Percentiles rank a stretch among this genome's conserved stretches.
phyloP scores from a whole-genome alignment of 768 basidiomycete genomes.

The Tylopilus felleus region DNA sequence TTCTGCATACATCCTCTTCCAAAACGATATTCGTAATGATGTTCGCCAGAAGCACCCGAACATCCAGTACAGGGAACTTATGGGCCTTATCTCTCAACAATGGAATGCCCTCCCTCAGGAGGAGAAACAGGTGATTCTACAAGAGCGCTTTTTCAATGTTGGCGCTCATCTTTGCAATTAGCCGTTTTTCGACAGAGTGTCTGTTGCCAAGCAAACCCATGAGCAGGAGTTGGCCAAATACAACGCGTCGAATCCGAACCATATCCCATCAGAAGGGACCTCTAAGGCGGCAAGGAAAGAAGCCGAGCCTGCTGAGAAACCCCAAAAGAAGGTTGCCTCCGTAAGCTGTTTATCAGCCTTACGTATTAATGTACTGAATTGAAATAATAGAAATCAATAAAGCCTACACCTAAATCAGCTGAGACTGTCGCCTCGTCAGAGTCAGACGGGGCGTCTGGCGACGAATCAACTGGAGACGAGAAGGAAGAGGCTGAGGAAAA shows the following conservation, averaged over 20 bases:
- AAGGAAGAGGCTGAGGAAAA: slow-evolving; percentile 16
- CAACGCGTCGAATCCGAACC: slow-evolving; percentile 50
- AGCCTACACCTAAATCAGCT: slow-evolving; percentile 24
- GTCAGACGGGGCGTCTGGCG: slow-evolving; percentile 28
- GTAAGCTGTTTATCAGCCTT: slow-evolving; percentile 18
- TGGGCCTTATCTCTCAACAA: slow-evolving; percentile 64
- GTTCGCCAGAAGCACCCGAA: slow-evolving; percentile 64
- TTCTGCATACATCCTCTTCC: slow-evolving; percentile 91
- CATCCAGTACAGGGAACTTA: slow-evolving; percentile 67
- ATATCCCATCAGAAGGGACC: slow-evolving; percentile 44
- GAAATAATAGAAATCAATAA: slow-evolving; percentile 22
- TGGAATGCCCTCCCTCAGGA: slow-evolving; percentile 70
- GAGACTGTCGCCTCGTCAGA: slow-evolving; percentile 26
- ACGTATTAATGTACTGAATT: slow-evolving; percentile 15
- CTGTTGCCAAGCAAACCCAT: slow-evolving; percentile 61
- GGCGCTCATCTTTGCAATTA: slow-evolving; percentile 3
- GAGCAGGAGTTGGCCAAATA: slow-evolving; percentile 62
- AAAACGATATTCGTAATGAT: slow-evolving; percentile 80
- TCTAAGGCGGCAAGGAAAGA: slow-evolving; percentile 32
- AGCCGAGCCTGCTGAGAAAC: slow-evolving; percentile 28
- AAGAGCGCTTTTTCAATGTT: not conserved
- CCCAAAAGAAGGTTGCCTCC: slow-evolving; percentile 22
- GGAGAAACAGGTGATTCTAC: slow-evolving; percentile 68
- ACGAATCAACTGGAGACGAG: slow-evolving; percentile 28
- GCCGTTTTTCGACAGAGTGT: slow-evolving; percentile 41